phyloP scores from a whole-genome alignment of 805 yeast genomes.

The Cyberlindnera amylophila region DNA sequence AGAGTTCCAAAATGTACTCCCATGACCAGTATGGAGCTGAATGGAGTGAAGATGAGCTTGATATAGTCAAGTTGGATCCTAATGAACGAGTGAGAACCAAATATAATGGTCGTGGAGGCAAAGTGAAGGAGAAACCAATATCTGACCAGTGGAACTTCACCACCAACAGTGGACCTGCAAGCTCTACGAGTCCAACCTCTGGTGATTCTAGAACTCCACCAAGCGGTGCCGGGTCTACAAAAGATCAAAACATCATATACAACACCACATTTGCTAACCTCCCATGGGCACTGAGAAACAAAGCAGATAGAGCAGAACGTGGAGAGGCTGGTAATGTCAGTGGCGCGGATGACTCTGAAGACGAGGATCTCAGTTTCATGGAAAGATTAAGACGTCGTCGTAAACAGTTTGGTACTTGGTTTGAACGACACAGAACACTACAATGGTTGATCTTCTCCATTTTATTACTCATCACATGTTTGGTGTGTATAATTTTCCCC shows the following conservation, averaged over 20 bases:
- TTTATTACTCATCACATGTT: background rate
- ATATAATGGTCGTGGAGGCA: background rate
- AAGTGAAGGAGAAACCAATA: background rate
- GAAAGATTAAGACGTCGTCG: no score
- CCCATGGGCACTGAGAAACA: background rate
- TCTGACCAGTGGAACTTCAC: background rate
- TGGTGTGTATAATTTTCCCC: constrained; percentile 2
- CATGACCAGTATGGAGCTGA: constrained; percentile 9
- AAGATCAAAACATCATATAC: no score
- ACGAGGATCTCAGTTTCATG: background rate
- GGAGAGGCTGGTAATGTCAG: background rate
- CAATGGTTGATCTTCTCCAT: background rate
- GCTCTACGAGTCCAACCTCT: no score
- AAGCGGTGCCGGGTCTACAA: no score
- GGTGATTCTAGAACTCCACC: no score
- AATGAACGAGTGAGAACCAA: background rate
- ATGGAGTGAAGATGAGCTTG: constrained; percentile 19
- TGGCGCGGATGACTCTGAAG: background rate
- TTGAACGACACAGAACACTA: background rate
- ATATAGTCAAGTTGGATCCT: background rate
- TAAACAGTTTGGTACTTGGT: no score
- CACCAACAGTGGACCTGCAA: background rate
- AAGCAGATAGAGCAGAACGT: background rate
- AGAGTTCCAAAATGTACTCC: constrained; percentile 6
- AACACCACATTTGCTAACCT: background rate